These are phyloP conservation scores for Mycena rebaudengoi DNA, from an alignment of 768 basidiomycete genomes.

Conservation along the genomic window DNA sequence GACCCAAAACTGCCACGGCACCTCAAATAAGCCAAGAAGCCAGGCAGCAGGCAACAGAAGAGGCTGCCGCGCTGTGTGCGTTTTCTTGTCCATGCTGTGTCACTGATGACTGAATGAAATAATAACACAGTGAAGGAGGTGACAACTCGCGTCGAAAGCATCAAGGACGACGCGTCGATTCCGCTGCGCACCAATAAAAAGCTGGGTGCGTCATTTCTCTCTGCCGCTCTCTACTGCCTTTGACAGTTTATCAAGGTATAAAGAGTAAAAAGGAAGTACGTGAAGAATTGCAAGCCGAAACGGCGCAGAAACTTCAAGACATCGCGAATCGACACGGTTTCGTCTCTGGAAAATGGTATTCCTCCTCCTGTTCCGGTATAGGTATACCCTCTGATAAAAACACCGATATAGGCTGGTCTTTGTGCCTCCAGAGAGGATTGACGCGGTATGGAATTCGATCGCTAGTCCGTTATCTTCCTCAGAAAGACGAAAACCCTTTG, in stretches of 20 bases:
- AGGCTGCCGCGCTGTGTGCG: conserved; percentile 57
- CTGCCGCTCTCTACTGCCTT: background rate
- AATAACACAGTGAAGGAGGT: conserved; percentile 60
- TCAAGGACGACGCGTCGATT: conserved; percentile 75
- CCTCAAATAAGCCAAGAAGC: too few relatives aligned
- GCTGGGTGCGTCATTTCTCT: conserved; percentile 37
- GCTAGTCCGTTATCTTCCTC: conserved; percentile 55
- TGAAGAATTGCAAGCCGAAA: conserved; percentile 72
- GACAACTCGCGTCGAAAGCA: conserved; percentile 63
- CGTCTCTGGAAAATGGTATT: conserved; percentile 74
- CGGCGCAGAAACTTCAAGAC: conserved; percentile 63
- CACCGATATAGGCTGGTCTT: conserved; percentile 68
- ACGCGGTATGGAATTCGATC: conserved; percentile 67
- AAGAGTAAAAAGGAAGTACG: conserved; percentile 81
- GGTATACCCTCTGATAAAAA: too few relatives aligned
- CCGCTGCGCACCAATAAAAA: conserved; percentile 76
- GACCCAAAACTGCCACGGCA: too few relatives aligned
- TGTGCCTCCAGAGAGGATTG: conserved; percentile 66
- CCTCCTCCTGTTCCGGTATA: too few relatives aligned
- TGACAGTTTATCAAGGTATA: conserved; percentile 43
- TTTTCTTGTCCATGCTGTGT: background rate
- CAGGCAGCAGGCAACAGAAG: conserved; percentile 49
- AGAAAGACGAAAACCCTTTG: background rate
- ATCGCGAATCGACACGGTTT: conserved; percentile 64
- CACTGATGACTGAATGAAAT: background rate